Conservation (phyloP, 805 yeast genomes). For the Vanderwaltozyma polyspora region DNA sequence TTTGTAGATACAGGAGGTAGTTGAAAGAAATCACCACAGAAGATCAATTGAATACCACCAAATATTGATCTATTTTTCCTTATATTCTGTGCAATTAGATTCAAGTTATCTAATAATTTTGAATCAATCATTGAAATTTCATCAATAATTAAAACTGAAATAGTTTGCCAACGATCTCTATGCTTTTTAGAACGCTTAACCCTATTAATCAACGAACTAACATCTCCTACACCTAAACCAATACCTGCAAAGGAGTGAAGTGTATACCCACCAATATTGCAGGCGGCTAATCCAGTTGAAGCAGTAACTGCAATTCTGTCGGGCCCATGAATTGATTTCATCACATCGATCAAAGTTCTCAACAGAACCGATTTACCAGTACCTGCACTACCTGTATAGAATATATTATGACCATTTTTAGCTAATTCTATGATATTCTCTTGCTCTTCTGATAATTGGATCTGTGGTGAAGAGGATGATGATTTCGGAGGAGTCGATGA, state of each 20-base stretch:
- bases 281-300: constrained; percentile 77
- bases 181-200: constrained; percentile 43
- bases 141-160: constrained; percentile 58
- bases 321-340: constrained; percentile 34
- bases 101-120: constrained; percentile 49
- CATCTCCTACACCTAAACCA: constrained; percentile 54
- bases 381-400: constrained; percentile 97
- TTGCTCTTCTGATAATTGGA: constrained; percentile 47
- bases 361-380: constrained; percentile 90
- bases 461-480: too few relatives aligned
- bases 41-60: constrained; percentile 70
- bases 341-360: constrained; percentile 44
- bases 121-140: constrained; percentile 79
- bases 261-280: constrained; percentile 71
- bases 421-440: constrained; percentile 55
- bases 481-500: background rate
- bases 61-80: constrained; percentile 43
- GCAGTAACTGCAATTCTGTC: constrained; percentile 67
- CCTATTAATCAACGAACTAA: constrained; percentile 36
- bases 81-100: constrained; percentile 44
- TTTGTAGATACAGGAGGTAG: constrained; percentile 48
- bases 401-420: constrained; percentile 52
- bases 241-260: constrained; percentile 69
- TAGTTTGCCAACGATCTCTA: constrained; percentile 42
- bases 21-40: constrained; percentile 76